Percentiles rank a stretch among this genome's conserved stretches.
phyloP scores from a whole-genome alignment of 2,329 filamentous ascomycete genomes.

The Cadophora sp. region DNA sequence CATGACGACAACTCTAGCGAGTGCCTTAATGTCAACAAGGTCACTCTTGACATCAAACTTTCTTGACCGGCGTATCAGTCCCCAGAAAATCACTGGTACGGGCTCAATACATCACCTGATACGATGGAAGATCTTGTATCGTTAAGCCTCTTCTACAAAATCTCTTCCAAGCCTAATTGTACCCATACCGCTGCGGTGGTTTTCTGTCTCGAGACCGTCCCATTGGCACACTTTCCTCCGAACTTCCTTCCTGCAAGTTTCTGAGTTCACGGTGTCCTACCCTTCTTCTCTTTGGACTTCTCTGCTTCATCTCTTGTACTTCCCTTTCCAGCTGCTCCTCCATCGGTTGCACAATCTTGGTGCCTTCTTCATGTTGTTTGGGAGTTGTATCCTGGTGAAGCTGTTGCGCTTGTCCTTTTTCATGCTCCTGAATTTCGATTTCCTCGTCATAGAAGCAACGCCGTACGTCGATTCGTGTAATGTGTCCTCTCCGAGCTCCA shows the following conservation, averaged over 20 bases:
- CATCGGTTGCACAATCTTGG: background rate
- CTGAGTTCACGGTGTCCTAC: background rate
- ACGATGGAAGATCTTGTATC: background rate
- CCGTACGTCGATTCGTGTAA: background rate
- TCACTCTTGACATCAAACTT: background rate
- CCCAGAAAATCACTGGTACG: no score
- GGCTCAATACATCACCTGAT: no score
- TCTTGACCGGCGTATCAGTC: no score
- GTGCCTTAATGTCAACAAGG: background rate
- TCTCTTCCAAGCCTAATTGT: background rate
- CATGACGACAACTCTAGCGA: background rate
- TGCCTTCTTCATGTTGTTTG: background rate
- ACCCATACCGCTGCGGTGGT: slow-evolving; percentile 13
- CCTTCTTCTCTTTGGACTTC: background rate
- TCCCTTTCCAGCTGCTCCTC: background rate
- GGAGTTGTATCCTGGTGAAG: background rate
- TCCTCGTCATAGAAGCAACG: slow-evolving; percentile 4
- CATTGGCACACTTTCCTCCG: background rate
- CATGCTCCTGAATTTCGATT: background rate
- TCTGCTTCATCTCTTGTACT: background rate
- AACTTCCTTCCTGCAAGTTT: slow-evolving; percentile 1
- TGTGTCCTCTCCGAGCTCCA: background rate
- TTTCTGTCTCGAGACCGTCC: slow-evolving; percentile 16
- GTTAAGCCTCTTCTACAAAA: background rate
- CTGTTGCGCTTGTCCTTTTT: background rate